A percentile compares a stretch with the other conserved stretches of the same genome.
Conservation (phyloP, 2,329 filamentous ascomycete species). For the Cadophora sp. region DNA sequence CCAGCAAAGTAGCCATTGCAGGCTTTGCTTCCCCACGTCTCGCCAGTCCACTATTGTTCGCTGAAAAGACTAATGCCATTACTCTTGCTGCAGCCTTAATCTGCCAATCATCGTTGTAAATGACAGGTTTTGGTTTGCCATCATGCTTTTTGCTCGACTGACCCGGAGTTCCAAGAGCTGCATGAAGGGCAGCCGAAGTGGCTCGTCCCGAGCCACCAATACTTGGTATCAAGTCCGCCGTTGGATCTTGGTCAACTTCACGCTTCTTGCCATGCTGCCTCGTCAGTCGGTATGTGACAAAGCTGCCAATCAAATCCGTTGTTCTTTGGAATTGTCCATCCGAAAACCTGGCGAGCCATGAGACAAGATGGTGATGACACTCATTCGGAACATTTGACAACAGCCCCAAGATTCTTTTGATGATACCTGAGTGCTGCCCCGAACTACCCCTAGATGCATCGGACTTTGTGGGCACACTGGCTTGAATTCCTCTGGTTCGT, state of each 20-base stretch:
- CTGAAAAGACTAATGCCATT: slow-evolving; percentile 81
- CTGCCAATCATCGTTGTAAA: slow-evolving; percentile 89
- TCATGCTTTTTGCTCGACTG: slow-evolving; percentile 60
- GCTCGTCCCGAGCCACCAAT: slow-evolving; percentile 68
- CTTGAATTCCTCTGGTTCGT: background rate
- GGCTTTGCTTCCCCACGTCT: slow-evolving; percentile 48
- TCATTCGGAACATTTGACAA: slow-evolving; percentile 76
- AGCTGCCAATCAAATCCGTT: slow-evolving; percentile 80
- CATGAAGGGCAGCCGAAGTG: slow-evolving; percentile 73
- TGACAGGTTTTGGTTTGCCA: slow-evolving; percentile 60
- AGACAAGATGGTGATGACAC: slow-evolving; percentile 78
- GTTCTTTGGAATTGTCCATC: slow-evolving; percentile 70
- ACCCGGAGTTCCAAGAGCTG: slow-evolving; percentile 68
- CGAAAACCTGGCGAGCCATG: slow-evolving; percentile 78
- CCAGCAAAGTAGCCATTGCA: slow-evolving; percentile 47
- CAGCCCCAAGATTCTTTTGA: slow-evolving; percentile 84
- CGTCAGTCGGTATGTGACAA: slow-evolving; percentile 80
- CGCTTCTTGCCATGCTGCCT: slow-evolving; percentile 73
- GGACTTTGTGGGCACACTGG: slow-evolving; percentile 14
- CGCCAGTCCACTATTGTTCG: slow-evolving; percentile 67
- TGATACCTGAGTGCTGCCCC: slow-evolving; percentile 79
- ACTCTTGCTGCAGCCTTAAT: slow-evolving; percentile 81
- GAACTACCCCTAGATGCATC: slow-evolving; percentile 44
- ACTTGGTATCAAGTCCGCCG: slow-evolving; percentile 73
- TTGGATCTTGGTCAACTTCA: slow-evolving; percentile 64